These are phyloP conservation scores for Leptographium flavum DNA, from an alignment of 2,329 filamentous ascomycete species.

Conservation along the genomic window DNA sequence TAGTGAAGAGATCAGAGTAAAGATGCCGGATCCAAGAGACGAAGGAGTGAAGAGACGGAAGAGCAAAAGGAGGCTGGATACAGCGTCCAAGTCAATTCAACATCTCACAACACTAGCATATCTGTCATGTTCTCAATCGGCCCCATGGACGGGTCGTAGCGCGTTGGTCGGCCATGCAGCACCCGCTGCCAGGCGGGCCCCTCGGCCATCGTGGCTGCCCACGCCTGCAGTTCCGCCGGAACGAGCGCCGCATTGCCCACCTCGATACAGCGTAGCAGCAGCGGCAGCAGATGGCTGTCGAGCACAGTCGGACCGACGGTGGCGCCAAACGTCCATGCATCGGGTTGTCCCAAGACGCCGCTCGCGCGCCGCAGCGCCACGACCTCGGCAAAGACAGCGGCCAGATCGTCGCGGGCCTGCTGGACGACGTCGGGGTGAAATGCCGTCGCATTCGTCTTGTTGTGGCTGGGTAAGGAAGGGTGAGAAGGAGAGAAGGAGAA, in stretches of 20 bases:
- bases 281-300: neutral
- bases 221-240: neutral
- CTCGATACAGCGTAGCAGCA: neutral
- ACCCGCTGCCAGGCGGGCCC: neutral
- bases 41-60: too few species aligned
- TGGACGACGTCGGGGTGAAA: neutral
- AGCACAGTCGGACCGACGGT: neutral
- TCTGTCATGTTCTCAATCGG: neutral
- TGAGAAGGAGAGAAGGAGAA: neutral
- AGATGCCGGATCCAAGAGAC: too few species aligned
- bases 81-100: too few species aligned
- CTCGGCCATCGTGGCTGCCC: neutral
- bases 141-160: neutral
- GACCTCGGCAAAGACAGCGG: neutral
- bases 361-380: neutral
- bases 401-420: neutral
- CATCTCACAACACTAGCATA: constrained; percentile 3
- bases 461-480: too few species aligned
- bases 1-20: too few species aligned
- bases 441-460: neutral
- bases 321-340: neutral
- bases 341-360: neutral
- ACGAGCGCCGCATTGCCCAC: neutral
- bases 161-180: neutral
- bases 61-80: too few species aligned